These are phyloP conservation scores for Ceratocystiopsis sp. DNA, from an alignment of 2,329 filamentous ascomycete species.

Conservation along the genomic window DNA sequence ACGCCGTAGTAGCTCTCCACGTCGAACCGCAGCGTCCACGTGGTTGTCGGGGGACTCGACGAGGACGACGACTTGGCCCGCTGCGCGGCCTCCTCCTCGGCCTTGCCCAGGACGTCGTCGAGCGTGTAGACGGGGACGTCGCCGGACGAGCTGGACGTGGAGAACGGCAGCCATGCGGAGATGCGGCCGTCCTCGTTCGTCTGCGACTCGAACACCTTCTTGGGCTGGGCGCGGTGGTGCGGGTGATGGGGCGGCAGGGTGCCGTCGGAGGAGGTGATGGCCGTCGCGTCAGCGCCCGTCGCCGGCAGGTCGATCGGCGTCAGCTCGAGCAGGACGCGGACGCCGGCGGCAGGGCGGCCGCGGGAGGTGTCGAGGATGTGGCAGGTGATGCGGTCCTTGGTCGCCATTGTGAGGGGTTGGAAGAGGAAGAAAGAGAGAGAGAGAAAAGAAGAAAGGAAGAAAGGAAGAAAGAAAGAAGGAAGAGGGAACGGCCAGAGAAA, in stretches of 20 bases:
- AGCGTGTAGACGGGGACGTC: slow-evolving; percentile 42
- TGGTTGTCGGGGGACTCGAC: slow-evolving; percentile 17
- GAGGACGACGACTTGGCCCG: slow-evolving; percentile 1
- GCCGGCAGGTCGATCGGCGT: slow-evolving; percentile 13
- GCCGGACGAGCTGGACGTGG: slow-evolving; percentile 29
- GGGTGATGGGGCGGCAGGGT: slow-evolving; percentile 7
- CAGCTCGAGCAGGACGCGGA: slow-evolving; percentile 49
- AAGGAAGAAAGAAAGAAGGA: neutral
- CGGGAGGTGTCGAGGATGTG: slow-evolving; percentile 72
- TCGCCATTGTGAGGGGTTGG: neutral
- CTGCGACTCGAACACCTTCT: slow-evolving; percentile 41
- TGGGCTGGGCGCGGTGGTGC: slow-evolving; percentile 17
- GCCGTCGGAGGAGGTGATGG: slow-evolving; percentile 15
- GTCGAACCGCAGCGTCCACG: slow-evolving; percentile 58
- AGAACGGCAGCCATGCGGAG: slow-evolving; percentile 47
- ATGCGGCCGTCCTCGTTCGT: slow-evolving; percentile 68
- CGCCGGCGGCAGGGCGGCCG: slow-evolving; percentile 48
- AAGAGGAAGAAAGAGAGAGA: neutral
- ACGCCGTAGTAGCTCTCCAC: slow-evolving; percentile 53
- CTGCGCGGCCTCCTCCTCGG: slow-evolving; percentile 11
- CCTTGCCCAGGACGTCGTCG: slow-evolving; percentile 33
- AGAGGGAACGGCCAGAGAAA: neutral
- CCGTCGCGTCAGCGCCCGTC: slow-evolving; percentile 11
- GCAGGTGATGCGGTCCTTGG: slow-evolving; percentile 59
- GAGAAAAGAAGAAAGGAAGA: neutral